These are phyloP conservation scores for Coemansia sp. DNA, from an alignment of 192 early-diverging fungal genomes.

Conservation along the genomic window DNA sequence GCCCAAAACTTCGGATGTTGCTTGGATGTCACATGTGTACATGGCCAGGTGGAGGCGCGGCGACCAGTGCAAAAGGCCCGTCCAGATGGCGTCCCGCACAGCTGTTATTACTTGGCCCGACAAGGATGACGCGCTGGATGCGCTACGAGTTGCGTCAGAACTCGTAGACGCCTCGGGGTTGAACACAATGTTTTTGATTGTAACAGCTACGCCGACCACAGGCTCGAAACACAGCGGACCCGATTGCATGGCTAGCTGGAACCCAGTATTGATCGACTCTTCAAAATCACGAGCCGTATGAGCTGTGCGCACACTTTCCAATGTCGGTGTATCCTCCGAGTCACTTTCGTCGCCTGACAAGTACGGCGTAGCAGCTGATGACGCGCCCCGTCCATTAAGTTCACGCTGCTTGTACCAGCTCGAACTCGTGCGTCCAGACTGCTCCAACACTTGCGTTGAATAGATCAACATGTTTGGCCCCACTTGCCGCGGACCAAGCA, in stretches of 20 bases:
- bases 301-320: slow-evolving; percentile 9
- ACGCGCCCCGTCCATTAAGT: slow-evolving; percentile 5
- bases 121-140: slow-evolving; percentile 12
- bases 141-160: background rate
- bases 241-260: slow-evolving; percentile 84
- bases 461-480: slow-evolving; percentile 52
- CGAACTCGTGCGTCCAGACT: slow-evolving; percentile 15
- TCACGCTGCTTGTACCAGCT: slow-evolving; percentile 36
- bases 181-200: slow-evolving; percentile 29
- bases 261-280: slow-evolving; percentile 80
- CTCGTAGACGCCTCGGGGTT: background rate
- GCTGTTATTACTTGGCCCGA: slow-evolving; percentile 86
- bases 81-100: slow-evolving; percentile 75
- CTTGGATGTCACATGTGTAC: slow-evolving; percentile 96
- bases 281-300: slow-evolving; percentile 65
- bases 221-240: slow-evolving; percentile 97
- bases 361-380: slow-evolving; percentile 32
- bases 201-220: slow-evolving; percentile 70
- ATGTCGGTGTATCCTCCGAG: background rate
- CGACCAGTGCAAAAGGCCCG: slow-evolving; percentile 90
- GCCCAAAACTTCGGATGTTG: slow-evolving; percentile 90
- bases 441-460: slow-evolving; percentile 25
- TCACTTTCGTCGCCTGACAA: slow-evolving; percentile 39
- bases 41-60: slow-evolving; percentile 93
- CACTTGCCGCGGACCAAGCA: slow-evolving; percentile 34